Evolutionary conservation across 2,329 filamentous ascomycete species (phyloP).

Genomic region (Blastomyces gilchristii): DNA sequence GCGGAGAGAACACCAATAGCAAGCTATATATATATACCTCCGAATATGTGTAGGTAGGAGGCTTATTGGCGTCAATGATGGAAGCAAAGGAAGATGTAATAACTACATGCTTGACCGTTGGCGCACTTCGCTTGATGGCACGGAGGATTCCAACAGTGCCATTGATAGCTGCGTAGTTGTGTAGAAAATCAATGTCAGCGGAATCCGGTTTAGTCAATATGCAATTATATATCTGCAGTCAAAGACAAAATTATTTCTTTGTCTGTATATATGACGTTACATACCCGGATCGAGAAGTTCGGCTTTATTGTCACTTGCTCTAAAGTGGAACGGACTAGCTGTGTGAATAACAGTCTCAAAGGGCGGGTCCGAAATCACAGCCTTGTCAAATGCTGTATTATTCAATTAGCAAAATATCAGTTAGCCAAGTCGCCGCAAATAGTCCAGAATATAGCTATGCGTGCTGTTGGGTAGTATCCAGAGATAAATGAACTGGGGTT

Average conservation of each 20-base stretch:
- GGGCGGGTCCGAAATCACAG: conserved; percentile 50
- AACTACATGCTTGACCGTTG: conserved; percentile 61
- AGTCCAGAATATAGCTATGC: too few relatives aligned
- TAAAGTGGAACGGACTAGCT: conserved; percentile 63
- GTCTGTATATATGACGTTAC: conserved; percentile 24
- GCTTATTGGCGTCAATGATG: conserved; percentile 42
- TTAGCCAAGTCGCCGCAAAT: neutral
- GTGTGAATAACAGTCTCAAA: conserved; percentile 68
- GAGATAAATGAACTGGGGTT: too few relatives aligned
- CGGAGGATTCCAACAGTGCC: conserved; percentile 54
- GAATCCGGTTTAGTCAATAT: neutral
- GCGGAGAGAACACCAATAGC: neutral
- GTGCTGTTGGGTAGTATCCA: too few relatives aligned
- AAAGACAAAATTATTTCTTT: conserved; percentile 28
- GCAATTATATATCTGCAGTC: conserved; percentile 1
- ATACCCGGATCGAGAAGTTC: conserved; percentile 45
- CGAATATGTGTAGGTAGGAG: conserved; percentile 26
- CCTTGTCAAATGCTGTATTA: conserved; percentile 52
- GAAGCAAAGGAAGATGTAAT: conserved; percentile 61
- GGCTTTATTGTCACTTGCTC: conserved; percentile 59
- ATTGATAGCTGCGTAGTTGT: conserved; percentile 46
- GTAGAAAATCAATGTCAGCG: neutral
- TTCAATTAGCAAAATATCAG: neutral
- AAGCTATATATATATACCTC: conserved; percentile 8
- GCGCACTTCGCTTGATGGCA: conserved; percentile 50